These are phyloP conservation scores for Tylopilus vinaceipallidus DNA, from an alignment of 768 basidiomycete genomes.

Conservation along the genomic window DNA sequence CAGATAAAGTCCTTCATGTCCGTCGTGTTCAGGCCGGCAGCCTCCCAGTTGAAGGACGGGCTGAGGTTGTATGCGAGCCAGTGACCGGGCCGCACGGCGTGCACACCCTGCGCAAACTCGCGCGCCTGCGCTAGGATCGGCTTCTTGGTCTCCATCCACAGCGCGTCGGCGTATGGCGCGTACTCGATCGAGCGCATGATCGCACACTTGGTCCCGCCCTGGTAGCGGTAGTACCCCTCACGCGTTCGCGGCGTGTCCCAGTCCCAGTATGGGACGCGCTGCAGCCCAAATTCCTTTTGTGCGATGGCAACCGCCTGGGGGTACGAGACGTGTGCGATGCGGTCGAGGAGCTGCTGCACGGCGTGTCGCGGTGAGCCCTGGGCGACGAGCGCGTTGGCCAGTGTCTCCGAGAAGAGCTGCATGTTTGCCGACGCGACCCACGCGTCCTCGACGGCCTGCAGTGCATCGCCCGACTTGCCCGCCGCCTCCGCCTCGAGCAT, in stretches of 20 bases:
- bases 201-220: slow-evolving; percentile 94
- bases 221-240: slow-evolving; percentile 96
- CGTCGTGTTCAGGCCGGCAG: slow-evolving; percentile 79
- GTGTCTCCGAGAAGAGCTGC: slow-evolving; percentile 69
- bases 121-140: slow-evolving; percentile 90
- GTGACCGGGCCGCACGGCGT: slow-evolving; percentile 76
- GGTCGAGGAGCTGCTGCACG: slow-evolving; percentile 60
- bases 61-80: slow-evolving; percentile 97
- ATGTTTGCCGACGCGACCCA: slow-evolving; percentile 82
- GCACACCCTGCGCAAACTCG: slow-evolving; percentile 90
- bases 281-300: slow-evolving; percentile 73
- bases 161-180: slow-evolving; percentile 87
- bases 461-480: slow-evolving; percentile 73
- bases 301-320: slow-evolving; percentile 71
- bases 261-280: slow-evolving; percentile 80
- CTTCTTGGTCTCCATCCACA: slow-evolving; percentile 98
- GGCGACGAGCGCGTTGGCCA: slow-evolving; percentile 64
- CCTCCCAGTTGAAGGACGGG: slow-evolving; percentile 93
- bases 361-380: slow-evolving; percentile 50
- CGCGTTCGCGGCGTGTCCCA: slow-evolving; percentile 94
- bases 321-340: slow-evolving; percentile 68
- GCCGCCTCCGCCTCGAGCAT: slow-evolving; percentile 84
- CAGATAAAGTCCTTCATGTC: slow-evolving; percentile 91
- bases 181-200: slow-evolving; percentile 90
- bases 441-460: slow-evolving; percentile 86